Percentiles rank a stretch among this genome's conserved stretches.
phyloP scores from a whole-genome alignment of 2,329 filamentous ascomycete species.

The Hymenoscyphus fructigenus region DNA sequence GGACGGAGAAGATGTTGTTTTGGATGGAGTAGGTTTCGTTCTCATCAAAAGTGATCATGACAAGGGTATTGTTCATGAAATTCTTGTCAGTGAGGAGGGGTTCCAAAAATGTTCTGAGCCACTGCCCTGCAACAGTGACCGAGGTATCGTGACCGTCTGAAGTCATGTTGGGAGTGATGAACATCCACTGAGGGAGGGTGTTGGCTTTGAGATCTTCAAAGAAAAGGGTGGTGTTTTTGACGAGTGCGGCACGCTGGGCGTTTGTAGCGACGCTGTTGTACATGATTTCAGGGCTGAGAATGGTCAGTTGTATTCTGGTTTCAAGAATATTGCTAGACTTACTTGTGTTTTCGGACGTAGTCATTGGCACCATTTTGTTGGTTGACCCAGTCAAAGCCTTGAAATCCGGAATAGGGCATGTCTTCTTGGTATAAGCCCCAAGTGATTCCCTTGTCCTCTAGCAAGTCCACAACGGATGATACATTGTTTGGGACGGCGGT shows the following conservation, averaged over 20 bases:
- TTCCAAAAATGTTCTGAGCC: constrained; percentile 66
- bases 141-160: constrained; percentile 74
- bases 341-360: constrained; percentile 84
- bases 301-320: constrained; percentile 3
- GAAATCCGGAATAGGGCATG: constrained; percentile 71
- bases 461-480: constrained; percentile 66
- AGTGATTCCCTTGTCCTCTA: constrained; percentile 62
- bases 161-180: constrained; percentile 74
- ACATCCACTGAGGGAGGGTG: constrained; percentile 69
- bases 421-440: constrained; percentile 79
- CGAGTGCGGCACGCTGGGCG: constrained; percentile 59
- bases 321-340: constrained; percentile 24
- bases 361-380: constrained; percentile 65
- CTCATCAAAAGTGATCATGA: constrained; percentile 79
- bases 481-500: constrained; percentile 58
- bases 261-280: constrained; percentile 64
- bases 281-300: constrained; percentile 50
- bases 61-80: constrained; percentile 74
- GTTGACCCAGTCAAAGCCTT: constrained; percentile 64
- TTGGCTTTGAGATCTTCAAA: constrained; percentile 62
- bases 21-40: constrained; percentile 65
- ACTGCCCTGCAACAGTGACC: constrained; percentile 66
- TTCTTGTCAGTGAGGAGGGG: constrained; percentile 67
- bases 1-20: constrained; percentile 69
- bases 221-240: constrained; percentile 74